These are phyloP conservation scores for Colletotrichum liriopes DNA, from an alignment of 2,329 filamentous ascomycete genomes.

Conservation along the genomic window DNA sequence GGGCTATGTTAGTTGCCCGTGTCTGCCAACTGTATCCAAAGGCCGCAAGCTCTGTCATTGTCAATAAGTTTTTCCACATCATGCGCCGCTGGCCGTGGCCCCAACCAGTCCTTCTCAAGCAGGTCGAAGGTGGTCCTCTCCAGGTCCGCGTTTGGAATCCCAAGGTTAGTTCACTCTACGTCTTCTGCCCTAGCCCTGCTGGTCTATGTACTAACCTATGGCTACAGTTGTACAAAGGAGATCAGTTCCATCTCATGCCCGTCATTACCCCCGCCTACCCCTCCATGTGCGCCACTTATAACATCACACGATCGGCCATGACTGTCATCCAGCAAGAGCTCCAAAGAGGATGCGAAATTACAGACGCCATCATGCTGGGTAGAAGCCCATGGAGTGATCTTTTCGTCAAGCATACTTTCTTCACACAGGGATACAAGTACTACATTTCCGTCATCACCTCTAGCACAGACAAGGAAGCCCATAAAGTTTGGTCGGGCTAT, in stretches of 20 bases:
- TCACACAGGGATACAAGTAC: slow-evolving; percentile 94
- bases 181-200: background rate
- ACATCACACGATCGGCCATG: slow-evolving; percentile 90
- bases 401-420: slow-evolving; percentile 93
- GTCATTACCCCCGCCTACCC: slow-evolving; percentile 98
- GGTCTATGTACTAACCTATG: slow-evolving; percentile 36
- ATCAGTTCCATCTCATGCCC: slow-evolving; percentile 93
- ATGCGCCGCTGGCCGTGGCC: slow-evolving; percentile 96
- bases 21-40: slow-evolving; percentile 97
- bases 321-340: slow-evolving; percentile 88
- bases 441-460: slow-evolving; percentile 91
- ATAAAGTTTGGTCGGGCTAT: slow-evolving; percentile 90
- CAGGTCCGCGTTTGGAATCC: slow-evolving; percentile 96
- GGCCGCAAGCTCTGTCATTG: slow-evolving; percentile 88
- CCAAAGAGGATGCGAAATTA: slow-evolving; percentile 81
- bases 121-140: slow-evolving; percentile 85
- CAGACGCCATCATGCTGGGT: slow-evolving; percentile 84
- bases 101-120: slow-evolving; percentile 90
- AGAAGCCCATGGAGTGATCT: slow-evolving; percentile 88
- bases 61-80: slow-evolving; percentile 95
- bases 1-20: slow-evolving; percentile 96
- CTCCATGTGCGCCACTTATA: slow-evolving; percentile 98
- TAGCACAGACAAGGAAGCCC: slow-evolving; percentile 86
- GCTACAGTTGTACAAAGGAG: slow-evolving; percentile 79
- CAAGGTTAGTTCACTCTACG: slow-evolving; percentile 67